These are phyloP conservation scores for Sphenostylis stenocarpa DNA, from an alignment of 306 rosid species.

Conservation along the genomic window DNA sequence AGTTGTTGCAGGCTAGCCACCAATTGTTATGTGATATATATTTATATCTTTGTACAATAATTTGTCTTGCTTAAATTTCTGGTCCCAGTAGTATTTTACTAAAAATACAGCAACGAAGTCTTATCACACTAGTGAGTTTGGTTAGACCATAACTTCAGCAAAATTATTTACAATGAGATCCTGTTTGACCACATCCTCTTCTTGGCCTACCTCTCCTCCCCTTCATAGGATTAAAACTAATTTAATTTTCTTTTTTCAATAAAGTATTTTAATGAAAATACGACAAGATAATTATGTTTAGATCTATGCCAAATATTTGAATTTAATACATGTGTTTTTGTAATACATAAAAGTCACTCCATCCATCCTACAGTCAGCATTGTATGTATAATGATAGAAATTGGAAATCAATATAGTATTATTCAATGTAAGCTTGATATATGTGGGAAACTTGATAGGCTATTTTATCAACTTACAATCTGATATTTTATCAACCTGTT, in stretches of 20 bases:
- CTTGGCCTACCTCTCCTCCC: background rate
- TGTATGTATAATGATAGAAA: background rate
- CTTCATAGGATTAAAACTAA: background rate
- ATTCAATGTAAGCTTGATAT: background rate
- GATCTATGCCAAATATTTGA: background rate
- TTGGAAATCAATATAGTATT: background rate
- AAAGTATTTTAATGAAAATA: background rate
- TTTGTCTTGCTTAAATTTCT: background rate
- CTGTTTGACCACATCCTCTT: background rate
- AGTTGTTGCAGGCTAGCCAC: background rate
- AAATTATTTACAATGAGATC: too few species aligned
- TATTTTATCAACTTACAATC: background rate
- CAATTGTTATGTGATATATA: background rate
- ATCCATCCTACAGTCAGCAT: background rate
- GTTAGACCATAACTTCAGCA: too few species aligned
- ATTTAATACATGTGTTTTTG: background rate
- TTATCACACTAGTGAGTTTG: background rate
- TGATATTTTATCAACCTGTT: background rate
- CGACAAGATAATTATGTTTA: background rate
- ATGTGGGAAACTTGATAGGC: background rate
- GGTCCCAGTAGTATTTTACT: slow-evolving; percentile 9
- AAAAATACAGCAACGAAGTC: background rate
- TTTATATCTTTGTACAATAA: background rate
- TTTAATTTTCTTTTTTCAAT: too few species aligned
- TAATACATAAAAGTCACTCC: background rate